phyloP scores from a whole-genome alignment of 2,329 filamentous ascomycete genomes.

The Curvularia hawaiiensis region DNA sequence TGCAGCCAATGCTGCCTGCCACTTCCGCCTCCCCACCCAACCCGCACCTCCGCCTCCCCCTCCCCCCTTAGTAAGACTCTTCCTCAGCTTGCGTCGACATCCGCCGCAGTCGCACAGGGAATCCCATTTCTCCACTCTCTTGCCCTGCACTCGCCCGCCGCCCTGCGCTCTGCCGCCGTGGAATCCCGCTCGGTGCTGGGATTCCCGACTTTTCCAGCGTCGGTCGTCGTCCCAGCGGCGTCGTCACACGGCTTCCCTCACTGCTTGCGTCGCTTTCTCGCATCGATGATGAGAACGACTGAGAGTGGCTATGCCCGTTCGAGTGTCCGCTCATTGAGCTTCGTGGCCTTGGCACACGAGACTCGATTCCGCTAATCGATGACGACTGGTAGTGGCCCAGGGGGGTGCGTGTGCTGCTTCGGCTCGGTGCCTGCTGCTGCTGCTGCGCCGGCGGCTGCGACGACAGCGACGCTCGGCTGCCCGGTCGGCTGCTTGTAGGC shows the following conservation, averaged over 20 bases:
- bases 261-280: slow-evolving; percentile 57
- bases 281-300: slow-evolving; percentile 38
- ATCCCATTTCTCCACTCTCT: slow-evolving; percentile 52
- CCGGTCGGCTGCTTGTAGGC: slow-evolving; percentile 63
- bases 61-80: slow-evolving; percentile 60
- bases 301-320: slow-evolving; percentile 40
- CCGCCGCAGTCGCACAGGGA: slow-evolving; percentile 55
- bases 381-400: slow-evolving; percentile 60
- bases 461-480: slow-evolving; percentile 65
- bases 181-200: slow-evolving; percentile 55
- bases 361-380: slow-evolving; percentile 53
- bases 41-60: no score
- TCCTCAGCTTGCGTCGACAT: slow-evolving; percentile 59
- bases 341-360: slow-evolving; percentile 60
- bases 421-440: slow-evolving; percentile 61
- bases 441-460: slow-evolving; percentile 30
- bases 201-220: slow-evolving; percentile 55
- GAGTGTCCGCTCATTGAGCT: slow-evolving; percentile 71
- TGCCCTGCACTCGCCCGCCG: slow-evolving; percentile 47
- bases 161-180: slow-evolving; percentile 58
- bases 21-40: slow-evolving; percentile 3
- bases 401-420: slow-evolving; percentile 69
- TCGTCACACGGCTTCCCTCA: slow-evolving; percentile 46
- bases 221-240: slow-evolving; percentile 53
- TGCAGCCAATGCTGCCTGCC: slow-evolving; percentile 21